phyloP scores from a whole-genome alignment of 257 asterid species.

The Solanum paucissectum region DNA sequence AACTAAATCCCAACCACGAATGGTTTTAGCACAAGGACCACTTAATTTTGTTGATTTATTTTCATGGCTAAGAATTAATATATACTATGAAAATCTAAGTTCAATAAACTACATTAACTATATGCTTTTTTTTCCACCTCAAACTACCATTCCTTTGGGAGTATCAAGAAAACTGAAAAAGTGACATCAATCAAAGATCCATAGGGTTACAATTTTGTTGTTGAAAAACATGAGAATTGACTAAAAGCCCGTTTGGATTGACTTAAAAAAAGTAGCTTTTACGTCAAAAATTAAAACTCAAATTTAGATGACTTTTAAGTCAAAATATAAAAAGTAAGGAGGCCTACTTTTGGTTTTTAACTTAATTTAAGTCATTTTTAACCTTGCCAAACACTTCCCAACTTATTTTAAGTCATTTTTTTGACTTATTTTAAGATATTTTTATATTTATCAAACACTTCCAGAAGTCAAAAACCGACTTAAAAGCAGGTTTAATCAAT shows the following conservation, averaged over 20 bases:
- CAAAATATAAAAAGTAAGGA: no score
- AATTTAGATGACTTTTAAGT: no score
- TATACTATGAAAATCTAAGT: neutral
- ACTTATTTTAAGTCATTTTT: no score
- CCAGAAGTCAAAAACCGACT: rapidly evolving
- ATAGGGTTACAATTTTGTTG: neutral
- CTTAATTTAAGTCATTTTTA: no score
- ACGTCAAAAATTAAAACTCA: rapidly evolving
- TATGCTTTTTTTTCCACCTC: neutral
- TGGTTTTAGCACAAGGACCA: neutral
- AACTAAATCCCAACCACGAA: neutral
- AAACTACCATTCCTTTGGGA: neutral
- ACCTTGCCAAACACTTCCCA: no score
- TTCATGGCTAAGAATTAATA: neutral
- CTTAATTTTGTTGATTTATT: neutral
- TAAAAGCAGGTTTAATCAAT: no score
- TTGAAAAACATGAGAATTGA: neutral
- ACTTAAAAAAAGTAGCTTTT: no score
- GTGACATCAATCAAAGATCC: neutral
- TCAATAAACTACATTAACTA: neutral
- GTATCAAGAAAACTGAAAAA: neutral
- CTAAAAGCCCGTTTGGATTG: no score
- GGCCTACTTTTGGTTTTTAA: no score
- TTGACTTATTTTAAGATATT: no score
- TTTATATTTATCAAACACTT: no score